These are phyloP conservation scores for Pleurotus djamor DNA, from an alignment of 768 basidiomycete genomes.

Conservation along the genomic window DNA sequence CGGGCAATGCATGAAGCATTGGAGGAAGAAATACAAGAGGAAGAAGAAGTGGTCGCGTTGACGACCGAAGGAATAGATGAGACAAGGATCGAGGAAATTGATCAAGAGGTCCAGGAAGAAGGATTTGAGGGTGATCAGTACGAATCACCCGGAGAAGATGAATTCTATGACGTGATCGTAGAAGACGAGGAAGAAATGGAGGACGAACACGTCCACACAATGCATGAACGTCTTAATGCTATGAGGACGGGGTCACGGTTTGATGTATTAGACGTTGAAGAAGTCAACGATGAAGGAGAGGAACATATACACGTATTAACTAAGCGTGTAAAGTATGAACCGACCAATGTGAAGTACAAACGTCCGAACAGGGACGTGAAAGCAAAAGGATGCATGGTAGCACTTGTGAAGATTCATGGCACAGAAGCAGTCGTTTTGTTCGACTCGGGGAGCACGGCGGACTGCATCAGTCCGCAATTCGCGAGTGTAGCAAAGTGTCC, in stretches of 20 bases:
- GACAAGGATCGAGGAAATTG: too few species aligned
- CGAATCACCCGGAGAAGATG: not conserved
- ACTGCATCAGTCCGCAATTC: constrained; percentile 17
- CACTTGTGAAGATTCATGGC: constrained; percentile 4
- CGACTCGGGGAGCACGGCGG: constrained; percentile 19
- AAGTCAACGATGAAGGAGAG: too few species aligned
- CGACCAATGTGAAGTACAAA: too few species aligned
- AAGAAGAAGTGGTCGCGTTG: too few species aligned
- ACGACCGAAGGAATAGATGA: too few species aligned
- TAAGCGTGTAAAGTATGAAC: too few species aligned
- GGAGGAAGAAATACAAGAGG: too few species aligned
- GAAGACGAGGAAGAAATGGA: not conserved
- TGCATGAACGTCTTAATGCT: too few species aligned
- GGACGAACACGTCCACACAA: too few species aligned
- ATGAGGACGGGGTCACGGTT: too few species aligned
- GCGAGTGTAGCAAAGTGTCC: not conserved
- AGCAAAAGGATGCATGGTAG: not conserved
- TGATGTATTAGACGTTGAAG: too few species aligned
- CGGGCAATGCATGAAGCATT: not conserved
- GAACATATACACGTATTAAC: too few species aligned
- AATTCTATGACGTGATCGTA: not conserved
- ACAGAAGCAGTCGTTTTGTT: constrained; percentile 15
- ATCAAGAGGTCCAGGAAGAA: not conserved
- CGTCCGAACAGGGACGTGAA: not conserved
- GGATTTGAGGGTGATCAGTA: not conserved